Percentiles rank a stretch among this genome's conserved stretches.
These are phyloP conservation scores for Allomyces arbusculus DNA, from an alignment of 192 early-diverging fungal species.

Conservation along the genomic window DNA sequence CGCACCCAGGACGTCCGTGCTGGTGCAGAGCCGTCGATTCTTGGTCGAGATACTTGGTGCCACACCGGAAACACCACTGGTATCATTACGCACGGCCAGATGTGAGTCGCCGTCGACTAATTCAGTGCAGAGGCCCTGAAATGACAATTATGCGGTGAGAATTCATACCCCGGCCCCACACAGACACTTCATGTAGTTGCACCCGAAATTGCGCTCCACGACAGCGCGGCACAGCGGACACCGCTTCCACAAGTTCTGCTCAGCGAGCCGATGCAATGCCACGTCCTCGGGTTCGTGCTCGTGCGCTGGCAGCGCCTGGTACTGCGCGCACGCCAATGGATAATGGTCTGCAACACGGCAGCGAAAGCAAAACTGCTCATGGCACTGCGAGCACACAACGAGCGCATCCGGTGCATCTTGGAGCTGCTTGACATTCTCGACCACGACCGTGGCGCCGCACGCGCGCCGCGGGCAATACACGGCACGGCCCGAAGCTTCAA, in stretches of 20 bases:
- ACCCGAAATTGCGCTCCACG: background rate
- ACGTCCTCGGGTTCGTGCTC: background rate
- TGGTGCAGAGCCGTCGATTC: too few species aligned
- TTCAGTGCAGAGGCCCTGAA: too few species aligned
- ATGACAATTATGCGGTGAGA: too few species aligned
- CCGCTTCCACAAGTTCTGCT: background rate
- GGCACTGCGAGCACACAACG: background rate
- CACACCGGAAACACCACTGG: too few species aligned
- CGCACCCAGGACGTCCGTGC: too few species aligned
- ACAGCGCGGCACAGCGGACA: slow-evolving; percentile 1
- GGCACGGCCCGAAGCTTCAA: background rate
- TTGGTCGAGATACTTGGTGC: too few species aligned
- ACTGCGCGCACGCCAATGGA: slow-evolving; percentile 1
- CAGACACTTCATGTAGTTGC: slow-evolving; percentile 1
- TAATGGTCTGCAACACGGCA: background rate
- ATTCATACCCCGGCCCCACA: background rate
- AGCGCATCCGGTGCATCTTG: background rate
- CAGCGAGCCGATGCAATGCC: background rate
- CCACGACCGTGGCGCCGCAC: background rate
- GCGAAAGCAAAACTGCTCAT: background rate
- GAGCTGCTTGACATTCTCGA: background rate
- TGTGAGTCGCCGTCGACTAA: too few species aligned
- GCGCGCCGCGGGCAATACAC: background rate
- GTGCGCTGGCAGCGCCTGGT: background rate
- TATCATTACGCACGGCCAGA: too few species aligned